Conservation (phyloP, 306 rosid genomes). For the Vachellia pachyceras region DNA sequence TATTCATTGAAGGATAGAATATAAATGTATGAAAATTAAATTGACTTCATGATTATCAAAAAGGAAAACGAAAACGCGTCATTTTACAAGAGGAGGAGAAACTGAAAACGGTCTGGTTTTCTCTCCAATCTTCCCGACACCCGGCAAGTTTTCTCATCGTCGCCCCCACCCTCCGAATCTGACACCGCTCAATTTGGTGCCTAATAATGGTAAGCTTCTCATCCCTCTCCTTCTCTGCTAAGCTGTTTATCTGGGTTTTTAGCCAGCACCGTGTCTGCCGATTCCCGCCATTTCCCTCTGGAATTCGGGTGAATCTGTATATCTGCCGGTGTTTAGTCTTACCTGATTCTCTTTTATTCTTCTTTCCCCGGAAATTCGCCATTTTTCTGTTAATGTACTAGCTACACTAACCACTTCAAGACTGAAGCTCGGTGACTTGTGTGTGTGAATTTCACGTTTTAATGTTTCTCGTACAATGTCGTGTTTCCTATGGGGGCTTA, state of each 20-base stretch:
- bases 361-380: not conserved
- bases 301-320: not conserved
- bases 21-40: too few relatives aligned
- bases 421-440: not conserved
- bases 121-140: not conserved
- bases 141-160: not conserved
- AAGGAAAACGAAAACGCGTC: not conserved
- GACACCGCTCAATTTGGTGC: not conserved
- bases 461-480: not conserved
- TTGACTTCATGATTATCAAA: not conserved
- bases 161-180: not conserved
- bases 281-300: conserved; percentile 4
- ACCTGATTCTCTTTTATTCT: not conserved
- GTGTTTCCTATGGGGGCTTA: not conserved
- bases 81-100: not conserved
- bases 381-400: not conserved
- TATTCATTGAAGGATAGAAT: too few relatives aligned
- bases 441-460: not conserved
- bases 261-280: not conserved
- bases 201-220: conserved; percentile 9
- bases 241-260: not conserved
- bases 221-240: not conserved
- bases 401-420: not conserved
- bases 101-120: too few relatives aligned
- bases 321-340: not conserved